phyloP scores from a whole-genome alignment of 768 basidiomycete species.

The Termitomyces eurrhizus region DNA sequence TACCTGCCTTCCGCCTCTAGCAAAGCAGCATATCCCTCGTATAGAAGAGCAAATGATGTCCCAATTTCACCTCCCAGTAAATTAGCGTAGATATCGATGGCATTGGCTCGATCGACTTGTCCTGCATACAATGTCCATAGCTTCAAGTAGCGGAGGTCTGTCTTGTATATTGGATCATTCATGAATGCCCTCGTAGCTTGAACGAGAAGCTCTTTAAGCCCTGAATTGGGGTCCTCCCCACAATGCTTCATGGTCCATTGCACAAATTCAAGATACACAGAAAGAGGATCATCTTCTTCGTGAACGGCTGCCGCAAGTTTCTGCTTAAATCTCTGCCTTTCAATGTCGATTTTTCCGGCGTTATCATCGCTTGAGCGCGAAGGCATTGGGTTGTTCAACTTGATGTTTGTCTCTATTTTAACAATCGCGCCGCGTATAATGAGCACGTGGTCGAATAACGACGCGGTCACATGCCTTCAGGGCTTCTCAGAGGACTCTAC shows the following conservation, averaged over 20 bases:
- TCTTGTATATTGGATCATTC: slow-evolving; percentile 78
- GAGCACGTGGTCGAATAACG: slow-evolving; percentile 13
- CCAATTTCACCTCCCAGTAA: slow-evolving; percentile 74
- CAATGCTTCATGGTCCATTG: slow-evolving; percentile 88
- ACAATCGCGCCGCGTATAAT: slow-evolving; percentile 17
- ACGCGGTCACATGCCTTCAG: too few relatives aligned
- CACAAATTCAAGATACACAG: slow-evolving; percentile 81
- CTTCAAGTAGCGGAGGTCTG: slow-evolving; percentile 87
- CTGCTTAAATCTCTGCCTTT: slow-evolving; percentile 33
- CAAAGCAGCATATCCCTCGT: slow-evolving; percentile 85
- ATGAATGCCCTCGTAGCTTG: slow-evolving; percentile 80
- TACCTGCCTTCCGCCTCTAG: slow-evolving; percentile 78
- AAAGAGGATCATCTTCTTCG: slow-evolving; percentile 85
- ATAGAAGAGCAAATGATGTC: slow-evolving; percentile 71
- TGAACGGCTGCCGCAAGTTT: slow-evolving; percentile 49
- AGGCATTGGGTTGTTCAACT: slow-evolving; percentile 17
- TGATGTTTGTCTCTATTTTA: slow-evolving; percentile 13
- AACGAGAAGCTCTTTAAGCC: slow-evolving; percentile 78
- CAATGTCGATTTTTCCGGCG: slow-evolving; percentile 21
- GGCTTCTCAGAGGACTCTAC: too few relatives aligned
- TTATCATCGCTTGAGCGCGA: slow-evolving; percentile 16
- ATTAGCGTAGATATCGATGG: slow-evolving; percentile 70
- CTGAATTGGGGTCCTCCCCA: slow-evolving; percentile 61
- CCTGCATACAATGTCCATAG: slow-evolving; percentile 88
- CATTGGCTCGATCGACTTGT: slow-evolving; percentile 66